Base-by-base conservation (phyloP, 2,329 filamentous ascomycete species). In the Fusarium bactridioides region DNA sequence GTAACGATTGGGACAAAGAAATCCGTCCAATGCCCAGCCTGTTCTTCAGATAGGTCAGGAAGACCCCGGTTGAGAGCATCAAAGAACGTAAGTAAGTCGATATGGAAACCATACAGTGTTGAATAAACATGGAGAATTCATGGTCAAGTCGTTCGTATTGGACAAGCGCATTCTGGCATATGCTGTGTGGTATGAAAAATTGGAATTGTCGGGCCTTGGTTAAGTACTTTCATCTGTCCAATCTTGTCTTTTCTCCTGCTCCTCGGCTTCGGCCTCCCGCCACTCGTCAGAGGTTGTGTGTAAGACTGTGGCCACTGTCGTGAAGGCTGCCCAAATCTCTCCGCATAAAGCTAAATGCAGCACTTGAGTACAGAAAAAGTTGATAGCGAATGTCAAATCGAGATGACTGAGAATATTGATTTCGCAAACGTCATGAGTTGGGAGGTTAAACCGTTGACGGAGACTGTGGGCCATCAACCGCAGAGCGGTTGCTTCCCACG, bases 331-430 rank as follows among this genome's bases (percentile, higher is more conserved):
- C 70, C 70, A 72, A 13, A 72, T 47, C 29, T 72, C 70, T 10
- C 66, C 62, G 21, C 65, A 67, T 23, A 73, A 27, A 16, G 67
- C 65, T 23, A 72, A 35, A 45, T 86, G 83, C 23, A 86, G 45
- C 21, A 87, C 73, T 72, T 89, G 85, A 4, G 84, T 64, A 18
- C 83, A 82, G 10, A 87, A 54, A 57, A 87, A 80, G 74, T 88
- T 89, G 35, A 83, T 77, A 6, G 83, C 58, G 12, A 80, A 82
- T 16, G 81, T 82, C 75, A 80, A 76, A 15, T 81, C 83, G 25
- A 86, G 61, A 3, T 82, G 80, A 12, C 81, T 80, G 31, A 83
- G 70, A 12, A 82, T 23, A 35, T 79, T 81, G 16, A 80, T 69
- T 4, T 78, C 76, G 48, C 82, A 81, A n/a, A 89, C 83, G 35